These are phyloP conservation scores for Gentiana straminea DNA, from an alignment of 257 asterid genomes.

Conservation along the genomic window DNA sequence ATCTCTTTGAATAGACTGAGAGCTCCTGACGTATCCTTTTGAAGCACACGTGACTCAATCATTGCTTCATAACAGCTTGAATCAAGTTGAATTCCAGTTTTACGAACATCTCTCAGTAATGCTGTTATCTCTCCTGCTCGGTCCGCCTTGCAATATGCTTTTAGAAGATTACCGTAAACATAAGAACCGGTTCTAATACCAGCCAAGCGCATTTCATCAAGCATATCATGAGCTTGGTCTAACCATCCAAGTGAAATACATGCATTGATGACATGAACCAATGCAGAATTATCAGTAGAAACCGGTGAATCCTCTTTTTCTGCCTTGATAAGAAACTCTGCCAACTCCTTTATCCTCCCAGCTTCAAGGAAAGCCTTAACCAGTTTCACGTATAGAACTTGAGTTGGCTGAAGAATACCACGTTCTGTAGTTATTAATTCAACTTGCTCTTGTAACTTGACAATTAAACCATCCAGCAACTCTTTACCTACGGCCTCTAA, in stretches of 20 bases:
- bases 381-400: constrained; percentile 54
- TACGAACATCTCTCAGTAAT: constrained; percentile 73
- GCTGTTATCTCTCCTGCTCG: constrained; percentile 48
- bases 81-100: constrained; percentile 72
- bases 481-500: constrained; percentile 58
- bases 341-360: constrained; percentile 56
- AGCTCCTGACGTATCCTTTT: constrained; percentile 65
- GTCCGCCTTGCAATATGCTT: constrained; percentile 50
- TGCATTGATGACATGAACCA: constrained; percentile 52
- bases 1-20: constrained; percentile 72
- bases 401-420: constrained; percentile 88
- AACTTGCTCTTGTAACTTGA: constrained; percentile 51
- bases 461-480: constrained; percentile 38
- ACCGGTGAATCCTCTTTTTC: constrained; percentile 64
- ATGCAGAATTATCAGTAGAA: constrained; percentile 53
- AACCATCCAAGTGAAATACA: constrained; percentile 83
- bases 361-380: constrained; percentile 71
- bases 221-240: constrained; percentile 84
- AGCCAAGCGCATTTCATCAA: constrained; percentile 84
- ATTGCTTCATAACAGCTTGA: constrained; percentile 55
- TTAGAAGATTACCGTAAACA: constrained; percentile 64
- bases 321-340: constrained; percentile 54
- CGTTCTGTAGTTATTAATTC: constrained; percentile 67
- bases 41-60: constrained; percentile 55
- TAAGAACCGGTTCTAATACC: constrained; percentile 64